These are phyloP conservation scores for Solanum bukasovii DNA, from an alignment of 257 asterid genomes.

Conservation along the genomic window DNA sequence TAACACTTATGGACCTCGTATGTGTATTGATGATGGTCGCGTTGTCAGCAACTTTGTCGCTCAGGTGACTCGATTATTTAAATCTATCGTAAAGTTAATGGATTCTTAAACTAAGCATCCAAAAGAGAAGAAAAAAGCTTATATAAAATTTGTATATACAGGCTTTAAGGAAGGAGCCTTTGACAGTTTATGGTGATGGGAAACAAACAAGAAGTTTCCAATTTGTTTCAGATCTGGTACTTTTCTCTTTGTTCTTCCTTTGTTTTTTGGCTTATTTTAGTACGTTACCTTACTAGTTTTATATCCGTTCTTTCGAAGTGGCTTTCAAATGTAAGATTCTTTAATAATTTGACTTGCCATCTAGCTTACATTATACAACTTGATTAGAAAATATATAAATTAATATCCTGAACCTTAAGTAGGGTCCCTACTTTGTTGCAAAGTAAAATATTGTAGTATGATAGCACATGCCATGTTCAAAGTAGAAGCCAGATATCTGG, in stretches of 20 bases:
- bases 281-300: neutral
- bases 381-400: neutral
- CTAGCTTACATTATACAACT: neutral
- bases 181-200: slow-evolving; percentile 96
- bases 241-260: neutral
- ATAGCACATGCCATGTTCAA: neutral
- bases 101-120: neutral
- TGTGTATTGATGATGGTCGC: slow-evolving; percentile 99
- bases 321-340: neutral
- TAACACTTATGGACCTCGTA: slow-evolving; percentile 94
- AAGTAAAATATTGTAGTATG: neutral
- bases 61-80: slow-evolving; percentile 42
- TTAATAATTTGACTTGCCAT: neutral
- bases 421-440: neutral
- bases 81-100: neutral
- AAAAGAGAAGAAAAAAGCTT: neutral
- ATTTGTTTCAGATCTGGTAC: slow-evolving; percentile 92
- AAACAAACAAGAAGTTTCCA: slow-evolving; percentile 97
- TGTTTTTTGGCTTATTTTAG: neutral
- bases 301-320: neutral
- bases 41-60: slow-evolving; percentile 99
- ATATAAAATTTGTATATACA: slow-evolving; percentile 5
- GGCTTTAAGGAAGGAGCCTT: slow-evolving; percentile 96
- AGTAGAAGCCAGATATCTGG: neutral
- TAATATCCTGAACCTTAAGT: neutral